Conservation (phyloP, 768 basidiomycete genomes). For the Termitomyces sp. region DNA sequence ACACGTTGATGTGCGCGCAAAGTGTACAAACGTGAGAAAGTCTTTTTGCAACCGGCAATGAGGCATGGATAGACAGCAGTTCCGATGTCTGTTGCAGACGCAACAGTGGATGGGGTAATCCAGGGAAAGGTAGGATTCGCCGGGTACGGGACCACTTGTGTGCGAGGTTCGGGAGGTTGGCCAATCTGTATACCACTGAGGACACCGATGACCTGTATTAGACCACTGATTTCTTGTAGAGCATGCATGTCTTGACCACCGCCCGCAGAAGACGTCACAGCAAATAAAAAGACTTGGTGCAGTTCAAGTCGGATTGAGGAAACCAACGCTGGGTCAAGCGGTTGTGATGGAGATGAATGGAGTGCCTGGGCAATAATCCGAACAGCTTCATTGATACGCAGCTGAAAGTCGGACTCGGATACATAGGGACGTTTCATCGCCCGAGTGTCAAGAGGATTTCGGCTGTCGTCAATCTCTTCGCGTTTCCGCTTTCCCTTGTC, state of each 20-base stretch:
- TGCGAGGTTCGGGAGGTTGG: constrained; percentile 31
- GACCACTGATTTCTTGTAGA: constrained; percentile 72
- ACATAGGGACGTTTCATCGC: constrained; percentile 41
- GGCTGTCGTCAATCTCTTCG: constrained; percentile 42
- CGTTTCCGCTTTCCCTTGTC: constrained; percentile 77
- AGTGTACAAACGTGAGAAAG: constrained; percentile 62
- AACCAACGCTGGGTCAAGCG: constrained; percentile 53
- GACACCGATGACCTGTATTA: constrained; percentile 79
- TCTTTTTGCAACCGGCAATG: constrained; percentile 58
- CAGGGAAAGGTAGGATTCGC: constrained; percentile 29
- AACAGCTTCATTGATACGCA: constrained; percentile 57
- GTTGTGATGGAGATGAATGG: constrained; percentile 30
- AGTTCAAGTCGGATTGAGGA: constrained; percentile 68
- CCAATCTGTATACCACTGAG: constrained; percentile 73
- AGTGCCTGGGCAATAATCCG: constrained; percentile 50
- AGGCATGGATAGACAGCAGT: constrained; percentile 81
- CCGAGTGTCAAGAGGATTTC: constrained; percentile 23
- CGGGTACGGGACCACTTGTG: constrained; percentile 24
- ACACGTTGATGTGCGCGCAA: constrained; percentile 68
- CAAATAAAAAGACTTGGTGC: constrained; percentile 75
- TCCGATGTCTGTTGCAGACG: constrained; percentile 44
- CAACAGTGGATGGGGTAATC: constrained; percentile 22
- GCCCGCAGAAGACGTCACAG: constrained; percentile 60
- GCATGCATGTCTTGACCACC: constrained; percentile 49
- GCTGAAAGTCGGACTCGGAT: constrained; percentile 42